Base-by-base conservation (phyloP, 306 rosid species). In the Glycine latifolia region DNA sequence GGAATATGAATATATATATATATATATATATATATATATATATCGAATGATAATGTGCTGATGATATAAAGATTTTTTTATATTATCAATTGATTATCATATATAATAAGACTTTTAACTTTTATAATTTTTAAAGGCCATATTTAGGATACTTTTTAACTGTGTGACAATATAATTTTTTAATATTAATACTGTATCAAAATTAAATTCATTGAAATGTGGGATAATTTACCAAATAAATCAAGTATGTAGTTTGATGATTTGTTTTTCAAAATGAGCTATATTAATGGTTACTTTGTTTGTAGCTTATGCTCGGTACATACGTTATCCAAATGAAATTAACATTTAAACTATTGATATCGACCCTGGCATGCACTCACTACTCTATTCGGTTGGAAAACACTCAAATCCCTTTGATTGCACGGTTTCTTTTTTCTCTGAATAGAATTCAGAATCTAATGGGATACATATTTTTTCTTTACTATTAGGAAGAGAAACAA, bases 391-490 rank as follows among this genome's bases (percentile, higher is more conserved):
- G 26, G 33, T 7, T 37, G 50, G 77, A n/a, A 53, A 56, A 37
- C 77, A 43, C 59, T 61, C 5, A 46, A 46, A 68, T 44, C 33
- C 3, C 69, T 61, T 61, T 31, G 26, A 16, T 50, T 58, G 31
- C 31, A 26, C 43, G 35, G 26, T 60, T 75, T 75, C 14, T 37
- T 63, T 63, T 47, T 61, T 76, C 67, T 62, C 20, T 12, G 15
- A 9, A 62, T 54, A 17, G 35, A 26, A 66, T 54, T 17, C 10
- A 46, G 54, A 16, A 46, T 68, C 53, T 67, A 14, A 66, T 13
- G 14, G 37, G 73, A 16, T 2, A n/a, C 20, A 35, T 37, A 8
- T 2, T 13, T 53, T 53, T 12, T 77, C 66, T 52, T 77, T 77
- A 77, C 54, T 35, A 39, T 15, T 49, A 33, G 73, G 17, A 49